Conservation (phyloP, 768 basidiomycete species). For the Russula olivacea region DNA sequence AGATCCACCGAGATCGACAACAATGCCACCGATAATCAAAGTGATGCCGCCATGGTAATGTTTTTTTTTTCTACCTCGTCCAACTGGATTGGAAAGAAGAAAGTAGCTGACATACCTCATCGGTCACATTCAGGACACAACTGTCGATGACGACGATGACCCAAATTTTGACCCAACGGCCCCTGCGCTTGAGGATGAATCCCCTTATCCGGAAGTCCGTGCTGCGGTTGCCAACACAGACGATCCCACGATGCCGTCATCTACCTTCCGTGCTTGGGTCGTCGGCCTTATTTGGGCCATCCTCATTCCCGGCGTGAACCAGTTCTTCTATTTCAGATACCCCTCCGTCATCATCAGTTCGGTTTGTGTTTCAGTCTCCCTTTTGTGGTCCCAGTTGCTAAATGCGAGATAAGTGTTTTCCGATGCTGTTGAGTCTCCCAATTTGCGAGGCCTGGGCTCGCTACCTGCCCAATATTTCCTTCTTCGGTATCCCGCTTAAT, state of each 20-base stretch:
- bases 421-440: constrained; percentile 64
- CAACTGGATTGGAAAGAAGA: background rate
- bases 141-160: constrained; percentile 31
- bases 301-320: constrained; percentile 67
- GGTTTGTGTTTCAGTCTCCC: constrained; percentile 22
- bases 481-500: constrained; percentile 50
- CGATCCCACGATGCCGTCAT: constrained; percentile 37
- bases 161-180: constrained; percentile 34
- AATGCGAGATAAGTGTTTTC: constrained; percentile 41
- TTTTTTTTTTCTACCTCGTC: background rate
- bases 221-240: constrained; percentile 47
- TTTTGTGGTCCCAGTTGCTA: background rate
- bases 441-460: constrained; percentile 54
- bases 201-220: constrained; percentile 51
- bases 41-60: background rate
- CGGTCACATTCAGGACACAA: background rate
- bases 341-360: constrained; percentile 37
- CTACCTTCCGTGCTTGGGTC: constrained; percentile 36
- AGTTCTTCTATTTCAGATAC: constrained; percentile 71
- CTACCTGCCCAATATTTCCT: constrained; percentile 44
- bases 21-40: background rate
- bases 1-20: constrained; percentile 25
- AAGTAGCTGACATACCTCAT: too few species aligned
- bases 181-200: constrained; percentile 38
- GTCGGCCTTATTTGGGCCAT: constrained; percentile 44